Evolutionary conservation across 805 yeast genomes (phyloP).

Genomic region (Allodekkera sacchari): DNA sequence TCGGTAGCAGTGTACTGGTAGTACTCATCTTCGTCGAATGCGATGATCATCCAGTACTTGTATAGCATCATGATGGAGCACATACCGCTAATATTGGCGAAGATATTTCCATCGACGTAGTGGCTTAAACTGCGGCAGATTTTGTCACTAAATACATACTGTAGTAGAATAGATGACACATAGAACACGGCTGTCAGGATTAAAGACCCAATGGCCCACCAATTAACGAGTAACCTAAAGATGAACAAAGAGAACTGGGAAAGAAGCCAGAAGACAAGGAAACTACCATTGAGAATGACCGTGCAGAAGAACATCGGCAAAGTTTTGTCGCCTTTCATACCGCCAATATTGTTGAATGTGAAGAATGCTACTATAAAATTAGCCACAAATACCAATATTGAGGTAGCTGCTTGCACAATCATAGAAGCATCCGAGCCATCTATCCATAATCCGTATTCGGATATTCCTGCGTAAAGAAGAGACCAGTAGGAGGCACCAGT

Average conservation of each 20-base stretch:
- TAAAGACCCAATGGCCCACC: constrained; percentile 90
- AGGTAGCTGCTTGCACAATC: constrained; percentile 41
- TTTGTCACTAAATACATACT: constrained; percentile 56
- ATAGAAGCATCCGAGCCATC: constrained; percentile 75
- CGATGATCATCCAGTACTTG: constrained; percentile 94
- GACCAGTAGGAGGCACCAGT: constrained; percentile 65
- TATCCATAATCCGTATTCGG: constrained; percentile 90
- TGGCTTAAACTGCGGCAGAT: constrained; percentile 73
- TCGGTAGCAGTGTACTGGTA: constrained; percentile 24
- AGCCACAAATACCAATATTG: constrained; percentile 51
- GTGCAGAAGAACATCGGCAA: constrained; percentile 61
- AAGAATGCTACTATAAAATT: constrained; percentile 61
- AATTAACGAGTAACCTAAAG: constrained; percentile 53
- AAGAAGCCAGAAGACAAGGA: constrained; percentile 52
- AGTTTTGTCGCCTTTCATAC: constrained; percentile 44
- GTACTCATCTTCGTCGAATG: constrained; percentile 91
- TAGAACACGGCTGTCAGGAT: constrained; percentile 65
- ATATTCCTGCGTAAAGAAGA: constrained; percentile 62
- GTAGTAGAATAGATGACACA: constrained; percentile 67
- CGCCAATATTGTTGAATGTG: constrained; percentile 64
- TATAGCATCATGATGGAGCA: constrained; percentile 90
- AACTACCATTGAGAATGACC: constrained; percentile 63
- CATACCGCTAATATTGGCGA: constrained; percentile 72
- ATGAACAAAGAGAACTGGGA: constrained; percentile 64
- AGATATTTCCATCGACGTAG: constrained; percentile 84